Base-by-base conservation (phyloP, 495 filamentous ascomycete species). In the Cenococcum geophilum region DNA sequence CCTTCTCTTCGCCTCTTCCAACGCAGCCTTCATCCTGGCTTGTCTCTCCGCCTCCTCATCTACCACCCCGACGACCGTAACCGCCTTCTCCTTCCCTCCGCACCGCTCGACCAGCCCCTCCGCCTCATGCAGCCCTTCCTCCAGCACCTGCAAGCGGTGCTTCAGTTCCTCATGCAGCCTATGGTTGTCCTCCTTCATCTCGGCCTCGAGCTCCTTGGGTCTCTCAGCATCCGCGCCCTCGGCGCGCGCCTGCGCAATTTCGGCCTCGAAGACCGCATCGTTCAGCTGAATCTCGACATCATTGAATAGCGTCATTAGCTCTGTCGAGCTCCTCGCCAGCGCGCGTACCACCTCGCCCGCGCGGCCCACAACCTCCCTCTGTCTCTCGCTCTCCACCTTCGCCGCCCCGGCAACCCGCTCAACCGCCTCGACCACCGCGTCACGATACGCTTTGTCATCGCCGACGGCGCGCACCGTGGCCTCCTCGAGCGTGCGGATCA, bases 261-360 rank as follows among this genome's bases (percentile, higher is more conserved):
- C 57, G 6, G 62, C 57, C 36, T 68, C 68, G 16, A 62, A 48
- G 18, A 66, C 65, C 11, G 60, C 62, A 2, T 48, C 32, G 34
- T 66, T 70, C n/a, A 66, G 58, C 6, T 60, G 63, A 5, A 74
- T 51, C 35, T 74, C 71, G 20, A 70, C 59, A 1, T 32, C 51
- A 48, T 76, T 66, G 49, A 74, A 71, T 14, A 62, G 51, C 42
- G 62, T 57, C 61, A 76, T 72, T 1, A 76, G 61, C 6, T 58
- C 58, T 45, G 68, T 69, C 1, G 63, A 62, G 37, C 43, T 49
- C 61, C 54, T 32, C 57, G 45, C 68, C 10, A 70, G 54, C 21
- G 54, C 64, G 14, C 62, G 57, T 10, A 73, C 60, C 5, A 60
- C 59, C 5, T 59, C 50, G 12, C 57, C 56, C n/a, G 72, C 70